Conservation (phyloP, 768 basidiomycete species). For the Collybia sp. region DNA sequence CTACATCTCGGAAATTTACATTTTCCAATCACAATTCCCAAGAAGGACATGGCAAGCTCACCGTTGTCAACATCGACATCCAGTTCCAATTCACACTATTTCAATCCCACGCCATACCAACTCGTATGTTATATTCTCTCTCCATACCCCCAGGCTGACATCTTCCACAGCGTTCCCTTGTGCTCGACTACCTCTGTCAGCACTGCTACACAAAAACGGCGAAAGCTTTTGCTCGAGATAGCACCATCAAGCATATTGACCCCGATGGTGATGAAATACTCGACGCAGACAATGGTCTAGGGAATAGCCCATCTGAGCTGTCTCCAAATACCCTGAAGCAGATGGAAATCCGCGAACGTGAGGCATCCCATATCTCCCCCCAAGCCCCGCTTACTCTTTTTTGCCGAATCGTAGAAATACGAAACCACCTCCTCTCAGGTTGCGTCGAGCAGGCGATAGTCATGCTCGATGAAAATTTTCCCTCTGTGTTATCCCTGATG, state of each 20-base stretch:
- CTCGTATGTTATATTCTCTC: slow-evolving; percentile 26
- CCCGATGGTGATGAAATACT: slow-evolving; percentile 67
- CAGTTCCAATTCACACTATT: neutral
- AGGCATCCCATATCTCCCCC: slow-evolving; percentile 9
- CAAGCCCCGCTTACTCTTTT: neutral
- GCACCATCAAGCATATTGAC: slow-evolving; percentile 56
- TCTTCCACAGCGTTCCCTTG: slow-evolving; percentile 50
- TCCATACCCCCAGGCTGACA: neutral
- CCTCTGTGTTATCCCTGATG: slow-evolving; percentile 51
- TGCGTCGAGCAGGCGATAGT: slow-evolving; percentile 67
- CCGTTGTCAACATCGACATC: neutral
- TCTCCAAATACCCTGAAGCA: slow-evolving; percentile 37
- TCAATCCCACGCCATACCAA: slow-evolving; percentile 35
- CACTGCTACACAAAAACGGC: slow-evolving; percentile 71
- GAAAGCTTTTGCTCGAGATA: slow-evolving; percentile 60
- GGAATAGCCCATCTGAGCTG: slow-evolving; percentile 13
- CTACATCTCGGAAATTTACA: too few species aligned
- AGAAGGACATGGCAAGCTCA: neutral
- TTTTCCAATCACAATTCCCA: neutral
- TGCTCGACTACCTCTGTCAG: slow-evolving; percentile 76
- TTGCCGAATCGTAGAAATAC: slow-evolving; percentile 49
- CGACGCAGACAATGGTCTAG: slow-evolving; percentile 14
- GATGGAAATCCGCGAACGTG: slow-evolving; percentile 53
- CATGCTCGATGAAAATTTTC: slow-evolving; percentile 70
- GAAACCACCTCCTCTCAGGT: slow-evolving; percentile 66